Evolutionary conservation across 1,284 basidiomycete species (phyloP), one percentile per base, ranked within the genome.

Genomic region (Coniophora puteana): DNA sequence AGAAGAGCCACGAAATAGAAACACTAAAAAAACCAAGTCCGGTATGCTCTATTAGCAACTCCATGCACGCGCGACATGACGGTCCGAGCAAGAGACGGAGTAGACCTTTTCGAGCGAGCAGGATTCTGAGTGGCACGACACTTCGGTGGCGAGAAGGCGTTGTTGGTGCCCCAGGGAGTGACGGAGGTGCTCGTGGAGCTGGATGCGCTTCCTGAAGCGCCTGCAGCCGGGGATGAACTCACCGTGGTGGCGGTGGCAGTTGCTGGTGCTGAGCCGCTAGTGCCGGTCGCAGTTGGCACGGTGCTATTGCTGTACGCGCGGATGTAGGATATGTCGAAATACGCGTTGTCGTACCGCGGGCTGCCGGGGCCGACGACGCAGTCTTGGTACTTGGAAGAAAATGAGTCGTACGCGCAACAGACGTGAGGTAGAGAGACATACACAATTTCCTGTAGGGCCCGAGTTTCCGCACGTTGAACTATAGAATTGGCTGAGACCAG

Each of bases 331-430:
- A 65, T 46, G 35, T 65, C 56, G 43, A 63, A 63, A 37, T 58
- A 63, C 4, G 72, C 72, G 13, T 67, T 50, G 49, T 72, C 70
- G 50, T 69, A 75, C 44, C 68, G 72, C n/a, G 72, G 71, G 48
- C 65, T 57, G 20, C 69, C 68, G 2, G 62, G 52, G 2, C 67
- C 69, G 8, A 63, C 62, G 2, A 69, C 69, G 36, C 56, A 63
- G 37, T 71, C 68, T 27, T 59, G 58, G 41, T 71, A 68, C 68
- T 69, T 28, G 11, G 41, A 14, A 28, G 22, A 10, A 17, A 3
- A 23, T 58, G 33, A 51, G 24, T 21, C 14, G 13, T 8, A 3
- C 2, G 4, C 22, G 13, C 8, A 5, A 11, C n/a, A 16, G n/a
- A 4, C 24, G 8, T 3, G 12, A 38, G 26, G 8, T 16, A 24